Conservation (phyloP, 768 basidiomycete genomes). For the Trametes villosa region DNA sequence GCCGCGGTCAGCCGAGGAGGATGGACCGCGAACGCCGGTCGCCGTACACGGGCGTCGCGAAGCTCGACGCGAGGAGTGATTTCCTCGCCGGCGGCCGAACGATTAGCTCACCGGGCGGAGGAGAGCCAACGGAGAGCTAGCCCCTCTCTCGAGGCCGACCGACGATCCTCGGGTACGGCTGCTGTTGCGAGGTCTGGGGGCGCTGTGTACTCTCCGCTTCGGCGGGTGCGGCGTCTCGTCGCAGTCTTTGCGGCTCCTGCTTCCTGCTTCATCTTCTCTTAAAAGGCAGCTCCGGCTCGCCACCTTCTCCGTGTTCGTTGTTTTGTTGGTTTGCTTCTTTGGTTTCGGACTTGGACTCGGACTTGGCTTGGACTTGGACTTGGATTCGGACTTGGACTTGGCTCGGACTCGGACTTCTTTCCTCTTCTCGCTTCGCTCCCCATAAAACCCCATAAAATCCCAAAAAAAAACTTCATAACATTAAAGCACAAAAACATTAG, state of each 20-base stretch:
- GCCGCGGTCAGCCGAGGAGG: slow-evolving; percentile 1
- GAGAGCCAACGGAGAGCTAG: not conserved
- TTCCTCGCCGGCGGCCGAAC: too few species aligned
- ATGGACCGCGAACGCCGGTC: too few species aligned
- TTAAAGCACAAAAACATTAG: not conserved
- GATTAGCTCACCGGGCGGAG: not conserved
- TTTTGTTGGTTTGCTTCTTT: not conserved
- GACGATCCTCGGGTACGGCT: not conserved
- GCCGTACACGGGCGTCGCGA: not conserved
- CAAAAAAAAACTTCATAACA: not conserved
- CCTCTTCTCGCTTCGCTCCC: not conserved
- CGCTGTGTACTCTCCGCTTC: not conserved
- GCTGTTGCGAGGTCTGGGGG: too few species aligned
- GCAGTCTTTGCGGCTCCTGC: too few species aligned
- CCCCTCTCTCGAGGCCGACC: not conserved
- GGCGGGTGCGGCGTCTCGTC: too few species aligned
- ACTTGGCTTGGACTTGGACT: not conserved
- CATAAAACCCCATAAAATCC: not conserved
- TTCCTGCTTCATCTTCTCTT: too few species aligned
- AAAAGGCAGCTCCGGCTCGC: too few species aligned
- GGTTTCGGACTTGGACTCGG: too few species aligned
- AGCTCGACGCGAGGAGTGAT: too few species aligned
- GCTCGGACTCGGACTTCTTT: too few species aligned
- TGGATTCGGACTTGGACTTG: too few species aligned
- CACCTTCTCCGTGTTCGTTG: too few species aligned